Base-by-base conservation (phyloP, 1,139 yeast genomes). In the Eremothecium coryli region DNA sequence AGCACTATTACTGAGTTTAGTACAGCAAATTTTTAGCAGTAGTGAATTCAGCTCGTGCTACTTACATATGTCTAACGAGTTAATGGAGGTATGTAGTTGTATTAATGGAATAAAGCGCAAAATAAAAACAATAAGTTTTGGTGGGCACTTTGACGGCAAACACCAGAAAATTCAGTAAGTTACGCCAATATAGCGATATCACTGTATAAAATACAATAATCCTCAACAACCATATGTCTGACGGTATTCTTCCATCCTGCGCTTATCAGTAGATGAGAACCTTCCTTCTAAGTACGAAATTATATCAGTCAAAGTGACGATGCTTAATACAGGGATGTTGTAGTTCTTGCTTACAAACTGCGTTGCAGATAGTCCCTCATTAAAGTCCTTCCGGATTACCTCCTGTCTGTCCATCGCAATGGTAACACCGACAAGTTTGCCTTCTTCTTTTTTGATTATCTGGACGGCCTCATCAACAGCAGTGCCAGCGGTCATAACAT, bases 401-500 rank as follows among this genome's bases (percentile, higher is more conserved):
- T 90, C 98, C 67, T 86, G 94, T 67, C 98, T 78, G 60, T 90
- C 98, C 50, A 90, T 71, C 16, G 96, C 95, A 52, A 90, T 82
- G 44, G 86, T 78, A 41, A 86, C 74, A 3, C 94, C 98, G 28
- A 75, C 82, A 22, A 85, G 81, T 15, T 64, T 54, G 35, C 95
- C 98, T 28, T 73, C 66, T 49, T 78, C 90, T 18, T 56, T 65
- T 17, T 66, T 66, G 50, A 90, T 85, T 50, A 90, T 82, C 35
- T 71, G 76, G 48, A 85, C 82, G 1, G 97, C 96, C 62, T 90
- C 97, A 51, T 81, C 82, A 56, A 88, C 86, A 36, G 98, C 98
- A 39, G 97, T 90, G 26, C 98, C 98, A 2, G 98, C 97, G 40
- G 97, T 90, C 76, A 90, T 88, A 33, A 90, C 97, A 53, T 90